These are phyloP conservation scores for Aspergillus bridgeri DNA, from an alignment of 495 filamentous ascomycete species.

Conservation along the genomic window DNA sequence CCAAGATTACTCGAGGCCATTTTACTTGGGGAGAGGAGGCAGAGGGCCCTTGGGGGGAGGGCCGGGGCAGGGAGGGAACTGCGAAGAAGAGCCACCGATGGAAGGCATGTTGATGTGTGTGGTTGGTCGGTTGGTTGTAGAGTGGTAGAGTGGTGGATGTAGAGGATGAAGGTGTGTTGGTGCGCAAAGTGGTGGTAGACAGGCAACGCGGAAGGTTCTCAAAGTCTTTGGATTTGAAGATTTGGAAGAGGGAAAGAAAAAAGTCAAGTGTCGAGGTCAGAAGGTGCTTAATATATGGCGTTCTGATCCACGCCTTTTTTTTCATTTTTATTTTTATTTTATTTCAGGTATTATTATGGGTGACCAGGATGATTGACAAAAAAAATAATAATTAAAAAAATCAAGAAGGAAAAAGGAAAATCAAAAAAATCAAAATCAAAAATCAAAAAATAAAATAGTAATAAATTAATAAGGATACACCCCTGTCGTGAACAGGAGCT, in stretches of 20 bases:
- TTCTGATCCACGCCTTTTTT: neutral
- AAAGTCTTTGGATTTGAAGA: slow-evolving; percentile 3
- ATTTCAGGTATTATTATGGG: slow-evolving; percentile 4
- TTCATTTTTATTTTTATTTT: slow-evolving; percentile 13
- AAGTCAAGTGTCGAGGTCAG: slow-evolving; percentile 10
- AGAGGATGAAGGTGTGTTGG: neutral
- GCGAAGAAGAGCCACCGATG: slow-evolving; percentile 60
- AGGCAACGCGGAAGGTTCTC: neutral
- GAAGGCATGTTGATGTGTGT: slow-evolving; percentile 55
- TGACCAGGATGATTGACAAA: slow-evolving; percentile 7
- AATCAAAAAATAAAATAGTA: slow-evolving; percentile 5
- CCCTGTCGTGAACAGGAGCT: slow-evolving; percentile 41
- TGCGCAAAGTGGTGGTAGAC: neutral
- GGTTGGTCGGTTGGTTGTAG: slow-evolving; percentile 4
- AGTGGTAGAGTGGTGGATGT: slow-evolving; percentile 3
- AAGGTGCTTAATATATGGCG: slow-evolving; percentile 14
- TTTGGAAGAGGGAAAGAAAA: slow-evolving; percentile 9
- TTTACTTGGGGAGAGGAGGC: slow-evolving; percentile 74
- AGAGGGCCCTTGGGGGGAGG: slow-evolving; percentile 81
- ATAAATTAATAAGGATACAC: slow-evolving; percentile 13
- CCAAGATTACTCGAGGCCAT: slow-evolving; percentile 6
- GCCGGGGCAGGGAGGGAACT: slow-evolving; percentile 79
- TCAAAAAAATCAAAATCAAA: slow-evolving; percentile 8
- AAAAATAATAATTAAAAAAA: slow-evolving; percentile 9
- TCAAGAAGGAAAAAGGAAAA: slow-evolving; percentile 8